phyloP scores from a whole-genome alignment of 352 stramenopile genomes.

The Globisporangium emineosum region DNA sequence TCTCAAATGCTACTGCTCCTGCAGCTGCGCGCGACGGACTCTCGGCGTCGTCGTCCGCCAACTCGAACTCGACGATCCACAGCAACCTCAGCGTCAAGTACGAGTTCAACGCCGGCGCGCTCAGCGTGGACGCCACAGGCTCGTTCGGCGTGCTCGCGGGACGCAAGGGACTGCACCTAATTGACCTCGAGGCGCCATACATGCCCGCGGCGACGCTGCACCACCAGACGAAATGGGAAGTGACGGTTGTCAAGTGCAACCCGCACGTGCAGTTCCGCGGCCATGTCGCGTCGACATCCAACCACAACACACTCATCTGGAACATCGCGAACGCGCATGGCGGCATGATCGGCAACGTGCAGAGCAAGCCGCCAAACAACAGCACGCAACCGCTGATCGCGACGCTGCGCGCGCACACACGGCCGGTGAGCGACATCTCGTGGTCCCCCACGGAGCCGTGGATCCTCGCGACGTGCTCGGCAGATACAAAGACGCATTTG shows the following conservation, averaged over 20 bases:
- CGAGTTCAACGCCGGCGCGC: slow-evolving; percentile 61
- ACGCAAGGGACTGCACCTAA: slow-evolving; percentile 64
- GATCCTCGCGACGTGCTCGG: slow-evolving; percentile 74
- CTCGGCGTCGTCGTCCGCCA: slow-evolving; percentile 8
- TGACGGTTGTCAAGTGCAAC: slow-evolving; percentile 78
- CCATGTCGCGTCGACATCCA: slow-evolving; percentile 74
- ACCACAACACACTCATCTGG: slow-evolving; percentile 83
- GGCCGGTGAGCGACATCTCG: slow-evolving; percentile 69
- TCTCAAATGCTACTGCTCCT: not conserved
- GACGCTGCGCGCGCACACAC: slow-evolving; percentile 70
- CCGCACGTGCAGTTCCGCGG: slow-evolving; percentile 61
- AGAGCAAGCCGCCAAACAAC: slow-evolving; percentile 14
- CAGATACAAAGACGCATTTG: slow-evolving; percentile 74
- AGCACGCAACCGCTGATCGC: slow-evolving; percentile 51
- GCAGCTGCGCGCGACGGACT: not conserved
- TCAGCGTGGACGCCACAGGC: slow-evolving; percentile 75
- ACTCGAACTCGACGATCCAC: slow-evolving; percentile 33
- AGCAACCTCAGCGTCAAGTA: slow-evolving; percentile 56
- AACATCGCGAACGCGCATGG: slow-evolving; percentile 39
- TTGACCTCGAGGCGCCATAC: slow-evolving; percentile 71
- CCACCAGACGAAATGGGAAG: slow-evolving; percentile 80
- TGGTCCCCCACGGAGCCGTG: slow-evolving; percentile 74
- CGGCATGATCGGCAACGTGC: slow-evolving; percentile 12
- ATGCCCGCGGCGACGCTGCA: slow-evolving; percentile 53
- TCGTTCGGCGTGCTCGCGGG: slow-evolving; percentile 60